Evolutionary conservation across 352 stramenopile species (phyloP).

Genomic region (Phytophthora megakarya): DNA sequence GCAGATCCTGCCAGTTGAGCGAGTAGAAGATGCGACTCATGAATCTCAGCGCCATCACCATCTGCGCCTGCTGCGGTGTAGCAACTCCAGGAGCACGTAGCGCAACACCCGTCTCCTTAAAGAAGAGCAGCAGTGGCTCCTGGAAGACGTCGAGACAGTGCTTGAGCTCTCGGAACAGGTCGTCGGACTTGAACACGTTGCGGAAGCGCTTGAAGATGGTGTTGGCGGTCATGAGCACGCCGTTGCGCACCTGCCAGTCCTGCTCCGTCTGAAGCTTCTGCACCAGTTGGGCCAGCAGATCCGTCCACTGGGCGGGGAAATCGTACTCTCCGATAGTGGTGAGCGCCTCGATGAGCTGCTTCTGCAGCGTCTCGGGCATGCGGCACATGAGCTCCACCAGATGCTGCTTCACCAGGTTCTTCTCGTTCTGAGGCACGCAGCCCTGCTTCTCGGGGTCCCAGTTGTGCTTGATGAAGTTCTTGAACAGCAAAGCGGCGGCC

Average conservation of each 20-base stretch:
- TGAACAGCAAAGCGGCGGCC: slow-evolving; percentile 91
- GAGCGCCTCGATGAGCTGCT: slow-evolving; percentile 97
- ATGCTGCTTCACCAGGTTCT: slow-evolving; percentile 96
- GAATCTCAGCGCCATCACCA: slow-evolving; percentile 87
- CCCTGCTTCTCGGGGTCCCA: slow-evolving; percentile 93
- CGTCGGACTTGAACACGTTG: slow-evolving; percentile 96
- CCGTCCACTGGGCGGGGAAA: slow-evolving; percentile 97
- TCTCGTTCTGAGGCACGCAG: slow-evolving; percentile 85
- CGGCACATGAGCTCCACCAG: slow-evolving; percentile 99
- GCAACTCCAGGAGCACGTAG: slow-evolving; percentile 48
- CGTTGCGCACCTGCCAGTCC: slow-evolving; percentile 93
- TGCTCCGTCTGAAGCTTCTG: slow-evolving; percentile 88
- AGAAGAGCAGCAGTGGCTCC: slow-evolving; percentile 77
- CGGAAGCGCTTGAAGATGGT: slow-evolving; percentile 98
- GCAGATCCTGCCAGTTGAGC: slow-evolving; percentile 98
- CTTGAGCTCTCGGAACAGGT: slow-evolving; percentile 94
- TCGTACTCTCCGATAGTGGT: slow-evolving; percentile 97
- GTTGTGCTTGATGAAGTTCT: slow-evolving; percentile 98
- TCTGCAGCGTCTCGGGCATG: slow-evolving; percentile 92
- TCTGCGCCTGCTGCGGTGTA: slow-evolving; percentile 62
- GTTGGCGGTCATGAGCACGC: slow-evolving; percentile 97
- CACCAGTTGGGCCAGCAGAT: slow-evolving; percentile 95
- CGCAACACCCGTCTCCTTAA: slow-evolving; percentile 67
- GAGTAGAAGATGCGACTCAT: slow-evolving; percentile 98
- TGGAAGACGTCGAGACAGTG: slow-evolving; percentile 95